Base-by-base conservation (phyloP, 1,284 basidiomycete genomes). In the Sanguinoderma infundibulare region DNA sequence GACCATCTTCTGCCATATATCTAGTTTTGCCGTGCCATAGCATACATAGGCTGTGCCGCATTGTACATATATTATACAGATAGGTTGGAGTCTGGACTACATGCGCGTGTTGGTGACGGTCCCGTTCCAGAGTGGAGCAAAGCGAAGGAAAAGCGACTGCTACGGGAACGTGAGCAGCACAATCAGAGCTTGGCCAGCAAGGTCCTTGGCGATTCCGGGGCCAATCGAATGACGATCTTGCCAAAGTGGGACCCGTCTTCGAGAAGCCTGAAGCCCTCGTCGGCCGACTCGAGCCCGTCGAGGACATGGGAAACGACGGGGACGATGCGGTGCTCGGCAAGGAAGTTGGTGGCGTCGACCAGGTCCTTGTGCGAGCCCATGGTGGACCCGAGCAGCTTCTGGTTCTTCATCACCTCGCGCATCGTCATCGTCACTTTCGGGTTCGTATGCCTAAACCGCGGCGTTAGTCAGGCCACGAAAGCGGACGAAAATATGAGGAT, bases 361-460 rank as follows among this genome's bases (percentile, higher is more conserved):
- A 96, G 82, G 76, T 96, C 94, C 58, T 84, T 79, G 58, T 83
- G 83, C n/a, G 92, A 94, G 14, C 93, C 94, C 90, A 96, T 93
- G 22, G 91, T 94, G 0, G 91, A 90, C 47, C 90, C 92, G 44
- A 92, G 79, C 39, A 96, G 77, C 59, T 89, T 85, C 53, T 91
- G 85, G 69, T 94, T 92, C 67, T 83, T 86, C 60, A 95, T 73
- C n/a, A 95, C 90, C 67, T 92, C 87, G 17, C 84, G 83, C 91
- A 96, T 95, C 10, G 88, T 90, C 69, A 95, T 83, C 15, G 80
- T 81, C 50, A 92, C 83, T 68, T 79, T 80, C 12, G 84, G 84
- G 30, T 75, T 77, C 20, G 86, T 87, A 47, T 91, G 93, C 89
- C 91, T 93, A 59, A 61, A 17, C 30, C 36, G n/a, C 12, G 32